phyloP scores from a whole-genome alignment of 2,329 filamentous ascomycete genomes.

The Coniochaeta sp. region DNA sequence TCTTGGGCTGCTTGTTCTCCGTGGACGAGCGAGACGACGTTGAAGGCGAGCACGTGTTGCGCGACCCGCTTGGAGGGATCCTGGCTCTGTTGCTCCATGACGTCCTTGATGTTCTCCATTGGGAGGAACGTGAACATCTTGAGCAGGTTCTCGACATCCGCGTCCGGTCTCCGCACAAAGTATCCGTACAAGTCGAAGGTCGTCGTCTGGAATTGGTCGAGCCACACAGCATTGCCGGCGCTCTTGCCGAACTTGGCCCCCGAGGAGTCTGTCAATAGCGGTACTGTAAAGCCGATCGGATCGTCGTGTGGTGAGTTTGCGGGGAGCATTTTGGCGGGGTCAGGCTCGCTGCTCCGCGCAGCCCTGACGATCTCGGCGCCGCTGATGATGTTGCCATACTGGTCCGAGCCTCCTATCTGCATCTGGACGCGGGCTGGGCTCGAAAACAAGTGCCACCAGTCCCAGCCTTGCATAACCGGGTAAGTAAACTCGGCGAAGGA shows the following conservation, averaged over 20 bases:
- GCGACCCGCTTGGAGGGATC: constrained; percentile 68
- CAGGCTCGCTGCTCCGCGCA: constrained; percentile 52
- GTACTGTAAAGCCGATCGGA: constrained; percentile 84
- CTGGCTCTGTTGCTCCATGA: constrained; percentile 61
- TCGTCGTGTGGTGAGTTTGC: constrained; percentile 34
- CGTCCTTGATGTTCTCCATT: constrained; percentile 52
- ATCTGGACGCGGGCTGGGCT: constrained; percentile 60
- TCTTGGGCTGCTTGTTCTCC: constrained; percentile 56
- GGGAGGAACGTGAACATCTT: constrained; percentile 90
- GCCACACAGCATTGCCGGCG: constrained; percentile 88
- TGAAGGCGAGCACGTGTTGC: constrained; percentile 75
- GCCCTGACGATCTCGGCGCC: constrained; percentile 81
- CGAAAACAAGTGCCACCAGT: constrained; percentile 82
- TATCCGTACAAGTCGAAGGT: constrained; percentile 86
- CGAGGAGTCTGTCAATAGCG: constrained; percentile 75
- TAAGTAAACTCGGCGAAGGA: constrained; percentile 91
- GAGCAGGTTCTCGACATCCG: constrained; percentile 72
- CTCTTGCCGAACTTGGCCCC: constrained; percentile 94
- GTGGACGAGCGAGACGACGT: constrained; percentile 76
- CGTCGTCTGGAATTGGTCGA: constrained; percentile 73
- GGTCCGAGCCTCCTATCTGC: constrained; percentile 91
- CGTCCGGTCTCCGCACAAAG: constrained; percentile 76
- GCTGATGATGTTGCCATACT: constrained; percentile 91
- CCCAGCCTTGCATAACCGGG: constrained; percentile 89
- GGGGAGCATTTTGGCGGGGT: constrained; percentile 32